Percentiles rank a stretch among this genome's conserved stretches.
Evolutionary conservation across 1,284 basidiomycete genomes (phyloP).

Genomic region (Cutaneotrichosporon daszewskae): DNA sequence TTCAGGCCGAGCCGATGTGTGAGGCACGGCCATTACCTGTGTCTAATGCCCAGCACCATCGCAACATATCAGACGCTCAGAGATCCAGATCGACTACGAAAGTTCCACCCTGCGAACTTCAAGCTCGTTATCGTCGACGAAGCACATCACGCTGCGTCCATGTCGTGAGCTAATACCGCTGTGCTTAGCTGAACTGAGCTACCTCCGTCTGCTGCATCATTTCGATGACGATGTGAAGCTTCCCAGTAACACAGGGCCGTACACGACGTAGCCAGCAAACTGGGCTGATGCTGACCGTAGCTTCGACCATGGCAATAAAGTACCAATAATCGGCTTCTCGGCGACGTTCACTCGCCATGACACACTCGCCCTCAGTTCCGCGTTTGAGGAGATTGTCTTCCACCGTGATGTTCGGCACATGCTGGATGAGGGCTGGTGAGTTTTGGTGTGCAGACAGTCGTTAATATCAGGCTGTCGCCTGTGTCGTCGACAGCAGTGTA

Average conservation of each 20-base stretch:
- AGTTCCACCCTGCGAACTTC: constrained; percentile 66
- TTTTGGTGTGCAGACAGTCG: constrained; percentile 1
- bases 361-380: constrained; percentile 76
- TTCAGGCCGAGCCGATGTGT: constrained; percentile 79
- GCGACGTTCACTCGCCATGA: constrained; percentile 93
- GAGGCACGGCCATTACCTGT: constrained; percentile 31
- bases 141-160: constrained; percentile 90
- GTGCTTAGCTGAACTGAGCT: constrained; percentile 15
- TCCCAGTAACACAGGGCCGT: constrained; percentile 21
- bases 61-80: constrained; percentile 88
- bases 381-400: constrained; percentile 89
- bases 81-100: constrained; percentile 61
- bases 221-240: constrained; percentile 36
- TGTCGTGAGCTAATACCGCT: constrained; percentile 57
- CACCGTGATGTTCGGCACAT: constrained; percentile 89
- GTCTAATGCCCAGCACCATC: constrained; percentile 58
- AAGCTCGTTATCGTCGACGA: constrained; percentile 88
- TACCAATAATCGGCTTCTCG: constrained; percentile 90
- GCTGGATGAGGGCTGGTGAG: constrained; percentile 85
- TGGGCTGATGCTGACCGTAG: constrained; percentile 1
- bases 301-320: constrained; percentile 31
- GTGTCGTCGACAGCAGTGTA: constrained; percentile 75
- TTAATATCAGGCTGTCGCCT: constrained; percentile 63
- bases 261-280: constrained; percentile 15
- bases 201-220: constrained; percentile 38